Conservation (phyloP, 768 basidiomycete species). For the Boletus speciosus region DNA sequence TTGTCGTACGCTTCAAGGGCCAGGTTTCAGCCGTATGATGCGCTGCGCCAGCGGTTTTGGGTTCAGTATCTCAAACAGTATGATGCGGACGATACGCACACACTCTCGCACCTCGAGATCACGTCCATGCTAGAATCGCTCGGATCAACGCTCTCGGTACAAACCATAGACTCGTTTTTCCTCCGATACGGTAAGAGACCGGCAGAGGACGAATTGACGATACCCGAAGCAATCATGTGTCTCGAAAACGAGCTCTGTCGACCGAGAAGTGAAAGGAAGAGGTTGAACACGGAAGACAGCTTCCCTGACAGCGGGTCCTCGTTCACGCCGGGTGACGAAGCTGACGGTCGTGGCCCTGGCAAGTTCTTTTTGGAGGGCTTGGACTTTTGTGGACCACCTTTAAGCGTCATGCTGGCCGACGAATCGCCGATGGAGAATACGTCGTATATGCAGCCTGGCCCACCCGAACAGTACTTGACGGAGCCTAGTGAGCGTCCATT, state of each 20-base stretch:
- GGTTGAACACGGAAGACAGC: constrained; percentile 49
- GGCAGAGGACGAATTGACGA: constrained; percentile 64
- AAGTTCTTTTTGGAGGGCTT: constrained; percentile 49
- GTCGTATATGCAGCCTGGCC: not conserved
- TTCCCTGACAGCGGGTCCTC: constrained; percentile 46
- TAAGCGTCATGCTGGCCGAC: constrained; percentile 28
- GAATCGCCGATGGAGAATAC: constrained; percentile 28
- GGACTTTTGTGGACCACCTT: constrained; percentile 58
- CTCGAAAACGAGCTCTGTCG: constrained; percentile 82
- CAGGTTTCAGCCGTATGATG: constrained; percentile 93
- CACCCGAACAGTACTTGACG: constrained; percentile 33
- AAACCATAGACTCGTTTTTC: constrained; percentile 84
- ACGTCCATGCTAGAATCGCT: constrained; percentile 96
- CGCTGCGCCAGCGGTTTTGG: constrained; percentile 90
- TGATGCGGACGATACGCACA: constrained; percentile 76
- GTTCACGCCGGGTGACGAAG: constrained; percentile 49
- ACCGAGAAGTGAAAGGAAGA: constrained; percentile 67
- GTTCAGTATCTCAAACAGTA: constrained; percentile 84
- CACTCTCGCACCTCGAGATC: constrained; percentile 79
- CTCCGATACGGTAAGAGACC: constrained; percentile 61
- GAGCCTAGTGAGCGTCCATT: constrained; percentile 50
- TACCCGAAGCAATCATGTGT: constrained; percentile 78
- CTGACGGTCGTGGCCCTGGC: constrained; percentile 25
- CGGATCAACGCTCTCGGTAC: constrained; percentile 80
- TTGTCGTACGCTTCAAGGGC: constrained; percentile 48